Evolutionary conservation across 1,284 basidiomycete species (phyloP), one percentile per base, ranked within the genome.

Genomic region (Sporisorium iseilematis-ciliati): DNA sequence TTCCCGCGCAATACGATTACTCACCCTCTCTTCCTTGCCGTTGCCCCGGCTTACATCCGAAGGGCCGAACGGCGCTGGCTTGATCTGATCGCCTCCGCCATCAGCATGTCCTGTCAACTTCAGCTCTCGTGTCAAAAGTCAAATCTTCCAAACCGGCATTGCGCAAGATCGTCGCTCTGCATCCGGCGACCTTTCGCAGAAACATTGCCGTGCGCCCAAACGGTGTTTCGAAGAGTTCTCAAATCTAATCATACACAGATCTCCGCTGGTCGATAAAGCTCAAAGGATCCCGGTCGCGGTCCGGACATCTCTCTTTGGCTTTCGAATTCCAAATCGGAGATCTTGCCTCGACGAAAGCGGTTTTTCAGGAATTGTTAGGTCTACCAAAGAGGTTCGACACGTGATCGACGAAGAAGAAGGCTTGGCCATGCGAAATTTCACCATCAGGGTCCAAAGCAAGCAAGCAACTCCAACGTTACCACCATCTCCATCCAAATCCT

Each of bases 281-380:
- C 31, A 40, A 25, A 43, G 8, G 21, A 25, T 53, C 16, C 48
- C 52, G 55, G 70, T 64, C 41, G 61, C 66, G 57, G 71, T 63
- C 65, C 62, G 64, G 56, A 31, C 52, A 49, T 52, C 53, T 63
- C 29, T 5, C 4, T 8, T 29, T 29, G 29, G 29, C 38, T 56
- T 10, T n/a, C n/a, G 12, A 49, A 10, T 29, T 33, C 35, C 14
- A 33, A 21, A 62, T 68, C 57, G 42, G 59, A 61, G 40, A 58
- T 62, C 54, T 55, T 48, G n/a, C 14, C 2, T 21, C 26, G 18
- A 49, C 49, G 43, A 42, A 49, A 68, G 59, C 91, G 91, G 26
- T 92, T 93, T 49, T 38, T 16, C 11, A 14, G 12, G 83, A 84
- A 31, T 94, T 95, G 77, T 68, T 62, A 68, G 51, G 25, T 38